Percentiles rank a stretch among this genome's conserved stretches.
Conservation (phyloP, 441 rosid species). For the Populus hybrid region DNA sequence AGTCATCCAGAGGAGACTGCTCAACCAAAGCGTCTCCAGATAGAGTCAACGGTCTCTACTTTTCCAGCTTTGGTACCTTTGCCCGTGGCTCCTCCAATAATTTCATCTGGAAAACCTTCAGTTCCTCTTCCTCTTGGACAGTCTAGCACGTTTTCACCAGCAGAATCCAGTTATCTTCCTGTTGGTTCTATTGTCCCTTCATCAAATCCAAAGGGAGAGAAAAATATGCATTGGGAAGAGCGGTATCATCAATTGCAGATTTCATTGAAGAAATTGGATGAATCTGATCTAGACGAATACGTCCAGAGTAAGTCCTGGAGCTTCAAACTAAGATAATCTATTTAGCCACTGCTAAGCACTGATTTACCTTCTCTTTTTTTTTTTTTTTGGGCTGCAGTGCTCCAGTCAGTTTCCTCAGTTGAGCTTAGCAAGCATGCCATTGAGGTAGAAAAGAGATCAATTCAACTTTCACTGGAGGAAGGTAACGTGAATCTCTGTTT, state of each 20-base stretch:
- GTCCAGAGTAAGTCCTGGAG: slow-evolving; percentile 52
- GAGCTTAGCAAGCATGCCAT: slow-evolving; percentile 89
- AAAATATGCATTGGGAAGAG: slow-evolving; percentile 63
- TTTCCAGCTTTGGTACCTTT: slow-evolving; percentile 39
- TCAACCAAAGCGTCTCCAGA: slow-evolving; percentile 27
- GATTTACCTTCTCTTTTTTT: not conserved
- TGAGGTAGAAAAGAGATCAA: slow-evolving; percentile 89
- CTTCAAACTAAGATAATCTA: not conserved
- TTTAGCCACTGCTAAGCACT: slow-evolving; percentile 14
- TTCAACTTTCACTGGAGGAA: slow-evolving; percentile 93
- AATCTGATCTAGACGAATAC: slow-evolving; percentile 61
- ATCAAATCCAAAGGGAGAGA: slow-evolving; percentile 30
- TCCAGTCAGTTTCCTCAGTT: slow-evolving; percentile 64
- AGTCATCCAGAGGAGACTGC: slow-evolving; percentile 28
- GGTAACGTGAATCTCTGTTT: slow-evolving; percentile 36
- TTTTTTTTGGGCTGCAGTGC: slow-evolving; percentile 47
- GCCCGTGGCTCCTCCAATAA: slow-evolving; percentile 37
- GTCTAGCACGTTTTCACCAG: slow-evolving; percentile 25
- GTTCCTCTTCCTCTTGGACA: slow-evolving; percentile 37
- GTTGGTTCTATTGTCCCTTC: slow-evolving; percentile 23
- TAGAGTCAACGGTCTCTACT: slow-evolving; percentile 31
- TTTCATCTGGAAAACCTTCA: slow-evolving; percentile 43
- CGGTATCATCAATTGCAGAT: slow-evolving; percentile 62
- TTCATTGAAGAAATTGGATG: slow-evolving; percentile 49
- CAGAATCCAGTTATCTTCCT: slow-evolving; percentile 33